Evolutionary conservation across 192 early-diverging fungal genomes (phyloP).

Genomic region (Backusella morwellensis): DNA sequence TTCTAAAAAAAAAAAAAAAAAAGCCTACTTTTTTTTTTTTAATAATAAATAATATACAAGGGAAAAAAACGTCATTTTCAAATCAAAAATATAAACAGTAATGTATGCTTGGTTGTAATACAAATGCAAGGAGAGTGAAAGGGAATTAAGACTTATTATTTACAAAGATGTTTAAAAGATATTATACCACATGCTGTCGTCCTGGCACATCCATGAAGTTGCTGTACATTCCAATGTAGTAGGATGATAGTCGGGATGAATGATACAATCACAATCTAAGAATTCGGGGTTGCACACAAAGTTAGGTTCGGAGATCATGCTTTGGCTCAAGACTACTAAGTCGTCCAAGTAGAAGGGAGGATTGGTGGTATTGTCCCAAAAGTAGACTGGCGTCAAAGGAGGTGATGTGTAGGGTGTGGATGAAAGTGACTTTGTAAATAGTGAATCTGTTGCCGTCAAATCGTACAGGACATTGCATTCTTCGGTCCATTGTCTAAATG

Average conservation of each 20-base stretch:
- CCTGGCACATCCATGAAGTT: neutral
- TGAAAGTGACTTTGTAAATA: neutral
- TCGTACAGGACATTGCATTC: conserved; percentile 7
- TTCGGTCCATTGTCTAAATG: neutral
- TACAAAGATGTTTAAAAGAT: conserved; percentile 1
- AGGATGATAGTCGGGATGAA: neutral
- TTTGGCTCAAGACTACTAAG: neutral
- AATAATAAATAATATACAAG: conserved; percentile 2
- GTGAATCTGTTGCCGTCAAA: neutral
- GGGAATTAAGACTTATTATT: neutral
- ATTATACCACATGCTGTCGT: neutral
- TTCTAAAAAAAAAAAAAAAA: neutral
- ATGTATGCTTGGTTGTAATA: conserved; percentile 2
- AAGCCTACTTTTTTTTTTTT: neutral
- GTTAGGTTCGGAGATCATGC: neutral
- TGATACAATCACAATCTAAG: conserved; percentile 4
- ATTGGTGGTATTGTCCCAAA: neutral
- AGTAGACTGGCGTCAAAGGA: conserved; percentile 7
- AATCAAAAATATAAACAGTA: conserved; percentile 7
- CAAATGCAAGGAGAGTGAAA: conserved; percentile 6
- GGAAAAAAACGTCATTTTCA: conserved; percentile 1
- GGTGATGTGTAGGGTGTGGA: neutral
- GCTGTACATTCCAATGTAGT: neutral
- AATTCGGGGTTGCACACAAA: conserved; percentile 1
- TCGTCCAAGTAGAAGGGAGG: neutral